phyloP scores from a whole-genome alignment of 495 filamentous ascomycete genomes.

The Chaetomium cochliodes region DNA sequence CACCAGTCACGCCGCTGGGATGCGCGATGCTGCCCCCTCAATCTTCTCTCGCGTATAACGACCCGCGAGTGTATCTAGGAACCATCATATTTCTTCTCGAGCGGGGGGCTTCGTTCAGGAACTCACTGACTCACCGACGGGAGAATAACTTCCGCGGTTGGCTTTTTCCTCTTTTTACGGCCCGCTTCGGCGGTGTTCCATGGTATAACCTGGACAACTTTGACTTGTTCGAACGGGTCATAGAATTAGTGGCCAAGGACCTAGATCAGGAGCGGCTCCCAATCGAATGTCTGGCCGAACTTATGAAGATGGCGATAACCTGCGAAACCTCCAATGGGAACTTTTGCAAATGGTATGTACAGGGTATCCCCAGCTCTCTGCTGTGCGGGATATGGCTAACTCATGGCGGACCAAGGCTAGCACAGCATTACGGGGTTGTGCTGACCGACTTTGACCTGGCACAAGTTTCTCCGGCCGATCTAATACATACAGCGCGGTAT shows the following conservation, averaged over 20 bases:
- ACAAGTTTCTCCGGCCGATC: no score
- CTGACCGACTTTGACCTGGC: background rate
- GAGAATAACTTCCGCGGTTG: background rate
- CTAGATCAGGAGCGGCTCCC: background rate
- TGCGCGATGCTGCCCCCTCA: background rate
- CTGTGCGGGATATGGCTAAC: background rate
- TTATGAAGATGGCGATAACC: background rate
- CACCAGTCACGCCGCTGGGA: background rate
- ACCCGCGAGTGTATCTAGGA: background rate
- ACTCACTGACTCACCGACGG: background rate
- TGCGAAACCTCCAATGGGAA: no score
- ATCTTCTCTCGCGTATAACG: background rate
- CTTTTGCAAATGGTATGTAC: constrained; percentile 5
- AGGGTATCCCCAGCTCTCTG: background rate
- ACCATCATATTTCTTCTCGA: constrained; percentile 1
- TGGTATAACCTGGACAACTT: background rate
- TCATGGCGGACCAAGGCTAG: background rate
- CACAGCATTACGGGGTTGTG: background rate
- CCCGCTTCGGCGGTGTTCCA: background rate
- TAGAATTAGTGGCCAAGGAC: background rate
- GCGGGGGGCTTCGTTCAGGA: background rate
- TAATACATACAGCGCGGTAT: no score
- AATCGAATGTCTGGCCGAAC: background rate
- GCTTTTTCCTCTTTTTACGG: background rate
- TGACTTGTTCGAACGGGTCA: background rate